Base-by-base conservation (phyloP, 176 grass and related monocot species). In the Raddia distichophylla region DNA sequence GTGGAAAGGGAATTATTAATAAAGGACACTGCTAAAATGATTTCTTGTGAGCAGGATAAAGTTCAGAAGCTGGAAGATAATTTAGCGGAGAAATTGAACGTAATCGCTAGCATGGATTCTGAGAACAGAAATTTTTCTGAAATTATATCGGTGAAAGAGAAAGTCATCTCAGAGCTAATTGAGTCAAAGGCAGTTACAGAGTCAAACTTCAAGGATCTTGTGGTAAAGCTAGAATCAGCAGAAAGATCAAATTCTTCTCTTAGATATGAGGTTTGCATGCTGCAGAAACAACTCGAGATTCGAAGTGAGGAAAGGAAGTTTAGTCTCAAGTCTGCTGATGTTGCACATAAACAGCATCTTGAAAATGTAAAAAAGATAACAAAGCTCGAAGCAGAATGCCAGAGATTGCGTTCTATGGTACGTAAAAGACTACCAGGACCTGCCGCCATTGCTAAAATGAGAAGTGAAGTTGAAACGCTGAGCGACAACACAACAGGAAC, bases 261-360 rank as follows among this genome's bases (percentile, higher is more conserved):
- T 69, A 89, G 76, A 56, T 98, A 98, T 69, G 96, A 98, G 75
- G 90, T 95, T 74, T 98, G 90, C 83, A 91, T 98, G 85, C 84
- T 95, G 86, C 90, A 95, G 78, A 95, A 98, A 73, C 92, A 98
- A 87, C 88, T 93, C 79, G 96, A 98, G 72, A 95, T 98, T 91
- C 84, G 90, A 82, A 95, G 86, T 18, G 90, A 93, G 64, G 96
- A 98, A 79, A 91, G 91, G 64, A 91, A 93, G 57, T 91, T 91
- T 84, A 94, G 87, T 77, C 84, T 93, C 56, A 95, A 93, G 90
- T 95, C 96, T 72, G 90, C 93, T 78, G 87, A 93, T 85, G 84
- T 70, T 82, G 87, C 96, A 44, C 96, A 93, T 27, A 93, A 91
- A 73, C 96, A 95, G 67, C 84, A 98, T 67, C 82, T 98, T 80